Percentiles rank a stretch among this genome's conserved stretches.
These are phyloP conservation scores for Coffea eugenioides DNA, from an alignment of 257 asterid species.

Conservation along the genomic window DNA sequence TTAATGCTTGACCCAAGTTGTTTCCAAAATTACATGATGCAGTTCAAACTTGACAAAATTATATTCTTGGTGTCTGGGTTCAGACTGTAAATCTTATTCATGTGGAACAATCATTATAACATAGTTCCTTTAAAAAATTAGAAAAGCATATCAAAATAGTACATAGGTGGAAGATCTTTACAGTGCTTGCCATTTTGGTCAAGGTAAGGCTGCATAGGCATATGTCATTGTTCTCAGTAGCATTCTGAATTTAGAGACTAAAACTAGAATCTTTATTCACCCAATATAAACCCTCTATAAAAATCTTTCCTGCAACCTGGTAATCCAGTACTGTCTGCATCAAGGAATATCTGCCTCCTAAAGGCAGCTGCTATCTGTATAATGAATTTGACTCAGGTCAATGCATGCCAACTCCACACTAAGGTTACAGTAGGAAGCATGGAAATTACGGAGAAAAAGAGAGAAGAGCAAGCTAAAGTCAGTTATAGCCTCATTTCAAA, in stretches of 20 bases:
- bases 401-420: not conserved
- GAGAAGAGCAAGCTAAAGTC: not conserved
- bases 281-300: not conserved
- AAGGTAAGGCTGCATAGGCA: not conserved
- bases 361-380: not conserved
- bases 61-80: not conserved
- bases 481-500: conserved; percentile 11
- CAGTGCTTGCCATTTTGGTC: not conserved
- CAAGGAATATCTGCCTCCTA: not conserved
- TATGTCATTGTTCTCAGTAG: not conserved
- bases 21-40: not conserved
- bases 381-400: not conserved
- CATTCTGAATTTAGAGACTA: not conserved
- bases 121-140: not conserved
- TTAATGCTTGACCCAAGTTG: not conserved
- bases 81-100: not conserved
- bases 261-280: not conserved
- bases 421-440: not conserved
- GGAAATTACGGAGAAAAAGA: not conserved
- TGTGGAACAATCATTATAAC: not conserved
- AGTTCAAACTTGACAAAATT: not conserved
- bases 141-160: not conserved
- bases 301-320: no score
- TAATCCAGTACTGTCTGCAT: not conserved
- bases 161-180: not conserved